Conservation (phyloP, 208 protist genomes). For the Trypanosoma cruzi region DNA sequence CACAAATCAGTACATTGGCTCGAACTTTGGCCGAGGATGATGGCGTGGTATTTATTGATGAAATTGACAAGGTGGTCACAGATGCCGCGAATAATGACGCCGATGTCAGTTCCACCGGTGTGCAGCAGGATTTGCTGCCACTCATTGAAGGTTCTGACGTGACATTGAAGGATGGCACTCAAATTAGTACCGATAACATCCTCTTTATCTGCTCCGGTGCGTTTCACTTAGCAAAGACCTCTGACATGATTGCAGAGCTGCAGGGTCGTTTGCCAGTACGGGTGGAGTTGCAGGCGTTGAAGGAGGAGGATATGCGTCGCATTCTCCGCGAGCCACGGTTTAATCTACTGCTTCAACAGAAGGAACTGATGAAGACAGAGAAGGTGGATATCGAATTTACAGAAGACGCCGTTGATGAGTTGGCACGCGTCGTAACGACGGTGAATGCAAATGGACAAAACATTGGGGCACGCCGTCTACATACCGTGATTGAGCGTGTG, state of each 20-base stretch:
- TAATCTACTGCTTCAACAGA: conserved; percentile 95
- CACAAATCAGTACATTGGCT: conserved; percentile 85
- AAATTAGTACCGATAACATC: conserved; percentile 97
- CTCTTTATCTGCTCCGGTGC: conserved; percentile 98
- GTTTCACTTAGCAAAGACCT: conserved; percentile 94
- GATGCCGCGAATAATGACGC: conserved; percentile 53
- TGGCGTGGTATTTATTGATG: conserved; percentile 98
- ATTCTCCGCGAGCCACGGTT: conserved; percentile 97
- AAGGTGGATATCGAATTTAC: conserved; percentile 94
- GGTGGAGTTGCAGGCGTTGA: conserved; percentile 97
- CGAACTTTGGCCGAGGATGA: conserved; percentile 90
- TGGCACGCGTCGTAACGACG: conserved; percentile 91
- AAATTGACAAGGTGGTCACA: conserved; percentile 98
- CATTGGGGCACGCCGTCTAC: conserved; percentile 96
- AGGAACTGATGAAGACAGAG: conserved; percentile 94
- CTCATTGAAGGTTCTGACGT: conserved; percentile 97
- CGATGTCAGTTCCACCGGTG: conserved; percentile 94
- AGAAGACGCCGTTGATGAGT: conserved; percentile 89
- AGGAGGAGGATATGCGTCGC: conserved; percentile 94
- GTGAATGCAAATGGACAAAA: conserved; percentile 96
- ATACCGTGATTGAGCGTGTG: conserved; percentile 96
- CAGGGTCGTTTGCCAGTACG: conserved; percentile 97
- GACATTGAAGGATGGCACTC: conserved; percentile 95
- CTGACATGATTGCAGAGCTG: conserved; percentile 95
- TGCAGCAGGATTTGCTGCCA: conserved; percentile 98